Percentiles rank a stretch among this genome's conserved stretches.
phyloP scores from a whole-genome alignment of 1,139 yeast genomes.

The Yamadazyma dushanensis region DNA sequence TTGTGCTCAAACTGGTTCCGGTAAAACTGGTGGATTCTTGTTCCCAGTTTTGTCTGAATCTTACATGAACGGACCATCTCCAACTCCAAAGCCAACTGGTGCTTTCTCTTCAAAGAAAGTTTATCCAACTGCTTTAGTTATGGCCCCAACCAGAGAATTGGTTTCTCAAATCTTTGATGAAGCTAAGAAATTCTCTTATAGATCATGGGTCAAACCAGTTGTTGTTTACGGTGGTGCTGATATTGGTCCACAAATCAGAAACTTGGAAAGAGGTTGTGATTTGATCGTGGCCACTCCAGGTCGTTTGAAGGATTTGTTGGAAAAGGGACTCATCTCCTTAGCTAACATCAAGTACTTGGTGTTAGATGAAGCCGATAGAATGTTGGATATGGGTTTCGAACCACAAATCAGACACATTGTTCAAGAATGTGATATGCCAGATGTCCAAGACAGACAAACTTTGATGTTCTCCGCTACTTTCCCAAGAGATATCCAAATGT shows the following conservation, averaged over 20 bases:
- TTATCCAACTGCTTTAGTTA: conserved; percentile 88
- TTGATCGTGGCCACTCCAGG: conserved; percentile 98
- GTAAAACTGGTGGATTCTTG: conserved; percentile 99
- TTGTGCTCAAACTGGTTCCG: conserved; percentile 99
- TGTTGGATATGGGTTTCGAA: conserved; percentile 99
- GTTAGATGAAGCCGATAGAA: conserved; percentile 98
- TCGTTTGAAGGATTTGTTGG: conserved; percentile 93
- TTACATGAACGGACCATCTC: conserved; percentile 84
- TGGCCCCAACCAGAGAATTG: conserved; percentile 99
- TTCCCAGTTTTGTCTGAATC: conserved; percentile 97
- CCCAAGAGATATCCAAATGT: conserved; percentile 96
- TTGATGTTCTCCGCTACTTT: conserved; percentile 98
- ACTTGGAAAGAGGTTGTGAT: conserved; percentile 92
- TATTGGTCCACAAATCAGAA: conserved; percentile 82
- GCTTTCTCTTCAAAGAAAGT: conserved; percentile 74
- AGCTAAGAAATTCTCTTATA: conserved; percentile 91
- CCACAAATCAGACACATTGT: conserved; percentile 99
- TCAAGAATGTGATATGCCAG: conserved; percentile 97
- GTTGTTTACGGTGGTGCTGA: conserved; percentile 99
- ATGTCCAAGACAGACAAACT: conserved; percentile 87
- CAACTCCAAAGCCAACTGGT: conserved; percentile 53
- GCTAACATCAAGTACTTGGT: conserved; percentile 90
- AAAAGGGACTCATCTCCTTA: conserved; percentile 90
- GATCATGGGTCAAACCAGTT: conserved; percentile 98
- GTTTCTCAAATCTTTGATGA: conserved; percentile 96